These are phyloP conservation scores for Cyclotella baltica DNA, from an alignment of 108 stramenopile species.

Conservation along the genomic window DNA sequence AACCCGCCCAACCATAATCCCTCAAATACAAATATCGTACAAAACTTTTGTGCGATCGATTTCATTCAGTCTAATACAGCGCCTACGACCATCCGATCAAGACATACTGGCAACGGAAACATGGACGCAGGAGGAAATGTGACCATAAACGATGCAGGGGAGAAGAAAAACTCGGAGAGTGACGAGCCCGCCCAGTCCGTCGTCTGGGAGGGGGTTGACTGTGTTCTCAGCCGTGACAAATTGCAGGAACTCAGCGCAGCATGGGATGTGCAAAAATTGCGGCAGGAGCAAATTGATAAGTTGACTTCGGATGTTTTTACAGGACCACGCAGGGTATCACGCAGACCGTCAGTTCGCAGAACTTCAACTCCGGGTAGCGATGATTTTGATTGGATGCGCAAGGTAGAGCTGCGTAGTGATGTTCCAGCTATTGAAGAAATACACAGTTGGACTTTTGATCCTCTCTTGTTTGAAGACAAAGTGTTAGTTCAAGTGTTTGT, in stretches of 20 bases:
- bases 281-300: background rate
- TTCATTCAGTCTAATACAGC: no score
- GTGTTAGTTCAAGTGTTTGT: conserved; percentile 27
- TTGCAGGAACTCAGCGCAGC: background rate
- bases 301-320: background rate
- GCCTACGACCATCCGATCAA: no score
- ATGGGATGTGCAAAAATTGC: background rate
- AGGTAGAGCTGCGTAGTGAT: conserved; percentile 32
- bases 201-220: background rate
- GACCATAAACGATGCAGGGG: background rate
- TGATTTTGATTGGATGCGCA: conserved; percentile 33
- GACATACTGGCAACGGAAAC: no score
- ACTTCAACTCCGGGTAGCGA: background rate
- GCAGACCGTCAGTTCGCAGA: background rate
- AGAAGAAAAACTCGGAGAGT: background rate
- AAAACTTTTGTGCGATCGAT: no score
- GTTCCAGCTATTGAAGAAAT: conserved; percentile 41
- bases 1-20: no score
- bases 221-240: background rate
- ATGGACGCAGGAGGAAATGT: background rate
- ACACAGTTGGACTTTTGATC: conserved; percentile 46
- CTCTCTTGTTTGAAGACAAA: conserved; percentile 32
- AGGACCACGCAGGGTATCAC: background rate
- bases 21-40: no score
- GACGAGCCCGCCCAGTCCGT: background rate